Evolutionary conservation across 768 basidiomycete species (phyloP).

Genomic region (Lepiota brunneoincarnata): DNA sequence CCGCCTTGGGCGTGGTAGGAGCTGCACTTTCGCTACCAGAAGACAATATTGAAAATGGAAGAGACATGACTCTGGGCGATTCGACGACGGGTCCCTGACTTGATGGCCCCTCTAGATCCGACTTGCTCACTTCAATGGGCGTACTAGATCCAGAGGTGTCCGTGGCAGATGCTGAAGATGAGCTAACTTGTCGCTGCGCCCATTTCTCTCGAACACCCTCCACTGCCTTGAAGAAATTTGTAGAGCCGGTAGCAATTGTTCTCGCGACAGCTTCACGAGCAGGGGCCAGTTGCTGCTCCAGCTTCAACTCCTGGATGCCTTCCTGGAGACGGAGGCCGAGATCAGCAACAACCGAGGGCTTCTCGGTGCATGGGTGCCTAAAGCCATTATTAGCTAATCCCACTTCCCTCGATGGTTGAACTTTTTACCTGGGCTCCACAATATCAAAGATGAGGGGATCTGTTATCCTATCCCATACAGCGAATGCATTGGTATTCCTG

Average conservation of each 20-base stretch:
- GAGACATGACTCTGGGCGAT: neutral
- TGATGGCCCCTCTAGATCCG: conserved; percentile 28
- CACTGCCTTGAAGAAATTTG: conserved; percentile 84
- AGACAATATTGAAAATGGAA: conserved; percentile 20
- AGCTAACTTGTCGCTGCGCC: conserved; percentile 31
- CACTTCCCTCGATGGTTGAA: neutral
- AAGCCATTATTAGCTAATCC: neutral
- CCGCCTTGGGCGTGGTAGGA: neutral
- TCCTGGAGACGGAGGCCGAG: conserved; percentile 90
- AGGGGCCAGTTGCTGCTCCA: conserved; percentile 92
- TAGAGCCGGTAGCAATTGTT: conserved; percentile 71
- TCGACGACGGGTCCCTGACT: conserved; percentile 5
- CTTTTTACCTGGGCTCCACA: conserved; percentile 77
- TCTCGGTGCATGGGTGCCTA: conserved; percentile 93
- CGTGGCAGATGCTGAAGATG: conserved; percentile 19
- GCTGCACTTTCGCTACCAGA: too few species aligned
- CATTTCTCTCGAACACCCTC: conserved; percentile 84
- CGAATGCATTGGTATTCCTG: conserved; percentile 81
- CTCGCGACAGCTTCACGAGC: conserved; percentile 85
- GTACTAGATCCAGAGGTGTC: conserved; percentile 33
- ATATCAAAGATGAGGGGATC: conserved; percentile 95
- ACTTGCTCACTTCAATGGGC: conserved; percentile 36
- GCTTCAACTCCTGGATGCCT: conserved; percentile 89
- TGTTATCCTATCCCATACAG: conserved; percentile 87
- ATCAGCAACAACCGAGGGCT: conserved; percentile 86